phyloP scores from a whole-genome alignment of 768 basidiomycete genomes.

The Boletus sp. region DNA sequence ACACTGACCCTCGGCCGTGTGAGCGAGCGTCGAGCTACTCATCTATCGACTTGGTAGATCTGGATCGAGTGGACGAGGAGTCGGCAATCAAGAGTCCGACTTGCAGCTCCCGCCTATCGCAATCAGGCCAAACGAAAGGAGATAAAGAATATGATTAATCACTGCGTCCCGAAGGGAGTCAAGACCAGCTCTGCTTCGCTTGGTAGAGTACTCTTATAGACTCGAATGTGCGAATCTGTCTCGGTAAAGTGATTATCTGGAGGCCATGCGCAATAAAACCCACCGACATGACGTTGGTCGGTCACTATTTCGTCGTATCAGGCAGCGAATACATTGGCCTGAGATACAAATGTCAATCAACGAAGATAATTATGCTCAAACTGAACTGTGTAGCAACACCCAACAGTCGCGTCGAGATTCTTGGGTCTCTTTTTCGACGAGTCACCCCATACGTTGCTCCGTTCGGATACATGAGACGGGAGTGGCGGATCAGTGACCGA shows the following conservation, averaged over 20 bases:
- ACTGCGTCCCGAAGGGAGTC: not conserved
- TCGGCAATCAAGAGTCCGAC: not conserved
- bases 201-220: not conserved
- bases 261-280: not conserved
- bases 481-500: not conserved
- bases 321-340: conserved; percentile 1
- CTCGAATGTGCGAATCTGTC: not conserved
- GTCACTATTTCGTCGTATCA: not conserved
- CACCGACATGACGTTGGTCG: not conserved
- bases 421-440: too few relatives aligned
- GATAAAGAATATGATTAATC: not conserved
- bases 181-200: not conserved
- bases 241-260: conserved; percentile 1
- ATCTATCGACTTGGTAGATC: not conserved
- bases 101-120: not conserved
- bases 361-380: not conserved
- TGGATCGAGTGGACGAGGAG: not conserved
- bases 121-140: not conserved
- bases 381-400: not conserved
- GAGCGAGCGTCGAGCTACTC: not conserved
- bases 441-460: conserved; percentile 11
- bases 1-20: not conserved
- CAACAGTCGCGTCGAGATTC: conserved; percentile 2
- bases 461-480: not conserved
- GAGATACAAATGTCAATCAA: not conserved